These are phyloP conservation scores for Pythium vanterpoolii DNA, from an alignment of 352 stramenopile species.

Conservation along the genomic window DNA sequence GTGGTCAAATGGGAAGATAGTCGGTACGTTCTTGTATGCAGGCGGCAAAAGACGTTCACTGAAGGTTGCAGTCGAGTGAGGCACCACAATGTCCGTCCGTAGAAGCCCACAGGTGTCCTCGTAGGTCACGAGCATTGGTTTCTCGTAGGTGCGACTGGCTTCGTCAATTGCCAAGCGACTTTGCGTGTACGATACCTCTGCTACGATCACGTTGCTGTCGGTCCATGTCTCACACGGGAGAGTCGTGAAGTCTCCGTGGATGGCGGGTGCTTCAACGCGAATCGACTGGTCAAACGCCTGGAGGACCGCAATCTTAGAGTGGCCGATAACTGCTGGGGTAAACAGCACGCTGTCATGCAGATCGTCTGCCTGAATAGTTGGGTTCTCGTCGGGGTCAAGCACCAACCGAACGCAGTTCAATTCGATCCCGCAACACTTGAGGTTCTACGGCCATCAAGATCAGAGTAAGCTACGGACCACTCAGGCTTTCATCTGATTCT, in stretches of 20 bases:
- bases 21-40: neutral
- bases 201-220: neutral
- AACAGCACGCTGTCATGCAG: slow-evolving; percentile 2
- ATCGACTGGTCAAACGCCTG: neutral
- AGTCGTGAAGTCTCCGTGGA: neutral
- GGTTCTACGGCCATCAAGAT: slow-evolving; percentile 3
- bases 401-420: neutral
- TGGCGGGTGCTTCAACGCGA: neutral
- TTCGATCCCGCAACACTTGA: slow-evolving; percentile 1
- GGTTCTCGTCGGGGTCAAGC: slow-evolving; percentile 9
- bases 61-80: slow-evolving; percentile 13
- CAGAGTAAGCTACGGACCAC: neutral
- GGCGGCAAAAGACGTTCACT: slow-evolving; percentile 7
- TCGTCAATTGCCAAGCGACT: slow-evolving; percentile 9
- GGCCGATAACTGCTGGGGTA: neutral
- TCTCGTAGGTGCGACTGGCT: slow-evolving; percentile 4
- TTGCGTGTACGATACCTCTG: neutral
- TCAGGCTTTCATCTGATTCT: neutral
- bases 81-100: neutral
- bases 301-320: neutral
- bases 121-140: slow-evolving; percentile 5
- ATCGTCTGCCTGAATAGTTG: slow-evolving; percentile 4
- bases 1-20: slow-evolving; percentile 17
- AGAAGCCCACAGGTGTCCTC: slow-evolving; percentile 3
- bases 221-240: slow-evolving; percentile 6